Base-by-base conservation (phyloP, 73 alveolate genomes). In the Paramecium pentaurelia region DNA sequence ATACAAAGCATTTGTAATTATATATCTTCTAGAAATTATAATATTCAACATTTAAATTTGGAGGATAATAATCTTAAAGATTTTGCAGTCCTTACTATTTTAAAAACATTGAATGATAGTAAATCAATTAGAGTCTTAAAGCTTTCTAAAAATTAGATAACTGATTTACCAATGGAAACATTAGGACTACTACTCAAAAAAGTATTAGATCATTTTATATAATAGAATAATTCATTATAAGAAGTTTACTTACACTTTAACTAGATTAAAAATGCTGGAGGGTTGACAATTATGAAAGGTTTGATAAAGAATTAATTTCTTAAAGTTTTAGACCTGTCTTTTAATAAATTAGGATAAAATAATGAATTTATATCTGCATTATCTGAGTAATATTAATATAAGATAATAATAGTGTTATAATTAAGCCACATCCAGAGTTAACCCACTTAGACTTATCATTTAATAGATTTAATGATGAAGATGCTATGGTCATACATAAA, bases 31-130 rank as follows among this genome's bases (percentile, higher is more conserved):
- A 40, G 91, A 80, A 49, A 80, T 28, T 80, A 42, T 80, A 44
- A 18, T 47, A 25, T 89, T 6, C 58, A 71, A 45, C 27, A 47
- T 58, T 45, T 89, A 36, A 54, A 45, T 45, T 49, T 89, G n/a
- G 94, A 89, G 68, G 88, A 71, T 47, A 89, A 89, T 71, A 89
- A 89, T 58, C 71, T 89, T 11, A 83, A 68, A n/a, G 94, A 89
- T 51, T 40, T 54, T 12, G 90, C 83, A 0, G 86, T 54, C 27
- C 36, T 58, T n/a, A 20, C 91, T 71, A 89, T 89, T 1, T 16
- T 89, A 3, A 89, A 59, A 25, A 71, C 90, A 1, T 83, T 89
- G 12, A 27, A 16, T n/a, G 88, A 71, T 27, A 89, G 94, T 32
- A 80, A 80, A 27, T 45, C 92, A 28, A 49, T 89, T 22, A 27